Base-by-base conservation (phyloP, 1,139 yeast genomes). In the Hansenula sp. region DNA sequence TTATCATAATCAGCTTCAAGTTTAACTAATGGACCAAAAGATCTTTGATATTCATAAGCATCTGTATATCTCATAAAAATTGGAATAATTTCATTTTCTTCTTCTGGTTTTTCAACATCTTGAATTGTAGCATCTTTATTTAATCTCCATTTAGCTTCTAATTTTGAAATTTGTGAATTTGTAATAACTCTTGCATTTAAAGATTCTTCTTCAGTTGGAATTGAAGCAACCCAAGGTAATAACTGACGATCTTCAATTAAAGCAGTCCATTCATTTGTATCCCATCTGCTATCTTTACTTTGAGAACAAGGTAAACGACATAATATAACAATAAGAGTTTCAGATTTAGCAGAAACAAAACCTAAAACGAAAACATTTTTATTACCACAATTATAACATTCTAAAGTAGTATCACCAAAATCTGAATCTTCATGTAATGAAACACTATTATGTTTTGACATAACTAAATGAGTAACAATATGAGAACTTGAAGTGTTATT, bases 281-380 rank as follows among this genome's bases (percentile, higher is more conserved):
- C 96, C 97, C 97, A 90, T 52, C 82, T 79, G 11, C 71, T 61
- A 55, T 85, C 86, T 48, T 79, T 79, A 4, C 77, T 66, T 55
- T 81, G 88, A 1, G 96, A 88, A 62, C 97, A 90, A 0, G 97
- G 97, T 44, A 87, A 71, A 43, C 97, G 77, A 64, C 97, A 90
- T 37, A 90, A 66, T 33, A 89, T 74, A 10, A 90, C 96, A 49
- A 90, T 92, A 36, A 88, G 90, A 6, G 90, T 82, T 52, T 87
- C 95, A 45, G 82, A 77, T 53, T 86, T 87, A 6, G 97, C 96
- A 27, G 90, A 76, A 16, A 90, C 95, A 63, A 82, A 88, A 1
- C 97, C 97, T 35, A 90, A 68, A 25, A 83, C 70, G 55, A 90
- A 90, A 6, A 83, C 86, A 53, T 89, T 90, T 45, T 72, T 77